These are phyloP conservation scores for Turritis glabra DNA, from an alignment of 345 rosid genomes.

Conservation along the genomic window DNA sequence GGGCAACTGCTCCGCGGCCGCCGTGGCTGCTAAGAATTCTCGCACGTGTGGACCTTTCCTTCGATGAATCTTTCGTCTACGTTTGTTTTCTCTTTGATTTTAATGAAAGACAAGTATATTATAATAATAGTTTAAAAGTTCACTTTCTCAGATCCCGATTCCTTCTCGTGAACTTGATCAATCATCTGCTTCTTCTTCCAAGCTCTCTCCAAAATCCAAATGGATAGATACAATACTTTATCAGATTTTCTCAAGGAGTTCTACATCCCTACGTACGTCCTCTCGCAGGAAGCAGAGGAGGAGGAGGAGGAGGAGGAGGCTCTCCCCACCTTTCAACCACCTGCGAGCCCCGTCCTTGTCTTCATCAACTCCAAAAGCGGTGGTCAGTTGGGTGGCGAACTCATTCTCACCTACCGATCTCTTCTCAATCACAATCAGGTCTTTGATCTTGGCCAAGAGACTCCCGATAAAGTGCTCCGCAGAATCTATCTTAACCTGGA, in stretches of 20 bases:
- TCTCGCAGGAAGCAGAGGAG: conserved; percentile 39
- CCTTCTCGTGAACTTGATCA: not conserved
- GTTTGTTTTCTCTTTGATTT: not conserved
- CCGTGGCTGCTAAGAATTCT: not conserved
- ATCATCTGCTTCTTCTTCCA: not conserved
- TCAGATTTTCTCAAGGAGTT: conserved; percentile 45
- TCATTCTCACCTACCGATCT: conserved; percentile 66
- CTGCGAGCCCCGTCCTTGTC: conserved; percentile 70
- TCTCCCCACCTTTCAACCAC: conserved; percentile 38
- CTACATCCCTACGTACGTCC: conserved; percentile 52
- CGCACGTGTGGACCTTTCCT: not conserved
- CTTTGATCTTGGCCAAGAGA: conserved; percentile 72
- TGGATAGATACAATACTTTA: not conserved
- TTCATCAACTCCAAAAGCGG: conserved; percentile 94
- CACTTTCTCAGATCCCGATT: not conserved
- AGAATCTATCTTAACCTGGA: conserved; percentile 71
- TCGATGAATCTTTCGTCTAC: not conserved
- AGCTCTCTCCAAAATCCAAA: not conserved
- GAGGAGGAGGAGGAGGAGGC: not conserved
- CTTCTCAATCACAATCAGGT: conserved; percentile 73
- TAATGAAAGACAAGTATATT: not conserved
- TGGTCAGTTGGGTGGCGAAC: conserved; percentile 90
- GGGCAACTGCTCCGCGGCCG: not conserved
- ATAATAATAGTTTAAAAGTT: not conserved
- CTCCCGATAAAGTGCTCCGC: conserved; percentile 66